Percentiles rank a stretch among this genome's conserved stretches.
Evolutionary conservation across 257 asterid genomes (phyloP).

Genomic region (Plantago ovata): DNA sequence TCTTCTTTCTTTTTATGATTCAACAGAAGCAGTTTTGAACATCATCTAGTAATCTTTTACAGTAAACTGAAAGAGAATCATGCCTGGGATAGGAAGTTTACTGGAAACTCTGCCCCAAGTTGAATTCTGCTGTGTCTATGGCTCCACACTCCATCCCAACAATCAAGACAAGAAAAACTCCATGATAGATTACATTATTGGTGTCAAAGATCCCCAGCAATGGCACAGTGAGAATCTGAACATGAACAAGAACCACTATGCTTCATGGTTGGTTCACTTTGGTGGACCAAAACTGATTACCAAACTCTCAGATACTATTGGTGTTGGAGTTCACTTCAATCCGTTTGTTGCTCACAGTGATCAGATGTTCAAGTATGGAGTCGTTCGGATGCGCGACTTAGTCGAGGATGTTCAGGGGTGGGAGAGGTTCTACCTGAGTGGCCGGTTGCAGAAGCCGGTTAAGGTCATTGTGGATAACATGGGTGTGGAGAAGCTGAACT

Average conservation of each 20-base stretch:
- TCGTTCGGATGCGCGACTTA: slow-evolving; percentile 68
- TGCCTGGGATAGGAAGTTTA: slow-evolving; percentile 25
- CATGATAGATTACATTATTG: slow-evolving; percentile 83
- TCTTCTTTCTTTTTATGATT: too few relatives aligned
- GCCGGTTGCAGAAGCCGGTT: slow-evolving; percentile 92
- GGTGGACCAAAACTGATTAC: slow-evolving; percentile 84
- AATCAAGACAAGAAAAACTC: slow-evolving; percentile 54
- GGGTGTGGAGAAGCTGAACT: slow-evolving; percentile 56
- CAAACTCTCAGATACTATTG: slow-evolving; percentile 60
- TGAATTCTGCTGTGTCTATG: slow-evolving; percentile 78
- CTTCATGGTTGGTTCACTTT: slow-evolving; percentile 70
- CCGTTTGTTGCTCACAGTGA: slow-evolving; percentile 62
- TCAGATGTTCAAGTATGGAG: slow-evolving; percentile 66
- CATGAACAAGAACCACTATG: slow-evolving; percentile 67
- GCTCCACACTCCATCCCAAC: slow-evolving; percentile 83
- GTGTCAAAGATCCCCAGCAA: slow-evolving; percentile 77
- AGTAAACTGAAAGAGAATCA: too few relatives aligned
- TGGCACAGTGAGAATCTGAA: slow-evolving; percentile 78
- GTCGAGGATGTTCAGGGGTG: slow-evolving; percentile 59
- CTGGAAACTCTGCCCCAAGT: slow-evolving; percentile 73
- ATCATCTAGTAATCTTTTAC: too few relatives aligned
- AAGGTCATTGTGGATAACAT: slow-evolving; percentile 56
- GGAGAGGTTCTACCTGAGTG: slow-evolving; percentile 79
- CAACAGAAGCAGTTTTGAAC: too few relatives aligned
- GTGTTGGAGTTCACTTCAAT: slow-evolving; percentile 84